A percentile compares a stretch with the other conserved stretches of the same genome.
phyloP scores from a whole-genome alignment of 2,329 filamentous ascomycete genomes.

The Juglanconis juglandina region DNA sequence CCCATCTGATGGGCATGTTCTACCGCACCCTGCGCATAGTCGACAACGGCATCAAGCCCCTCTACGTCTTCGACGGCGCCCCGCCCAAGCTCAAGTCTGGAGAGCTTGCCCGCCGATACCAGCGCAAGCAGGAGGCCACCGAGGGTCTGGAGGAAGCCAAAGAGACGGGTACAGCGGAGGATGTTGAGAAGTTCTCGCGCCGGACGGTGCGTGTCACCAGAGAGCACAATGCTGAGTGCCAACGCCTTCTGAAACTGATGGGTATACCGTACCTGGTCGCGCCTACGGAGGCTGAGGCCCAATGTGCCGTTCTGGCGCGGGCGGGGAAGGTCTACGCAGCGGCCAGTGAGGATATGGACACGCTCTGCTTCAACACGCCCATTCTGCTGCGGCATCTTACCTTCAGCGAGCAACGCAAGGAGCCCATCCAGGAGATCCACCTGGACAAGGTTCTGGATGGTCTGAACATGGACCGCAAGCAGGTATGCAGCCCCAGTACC shows the following conservation, averaged over 20 bases:
- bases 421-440: slow-evolving; percentile 94
- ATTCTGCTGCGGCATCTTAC: slow-evolving; percentile 90
- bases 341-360: slow-evolving; percentile 98
- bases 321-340: slow-evolving; percentile 96
- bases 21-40: slow-evolving; percentile 97
- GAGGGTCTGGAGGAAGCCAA: slow-evolving; percentile 92
- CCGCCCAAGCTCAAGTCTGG: slow-evolving; percentile 97
- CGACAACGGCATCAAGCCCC: slow-evolving; percentile 96
- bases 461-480: slow-evolving; percentile 79
- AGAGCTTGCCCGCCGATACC: slow-evolving; percentile 92
- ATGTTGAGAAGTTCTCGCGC: slow-evolving; percentile 96
- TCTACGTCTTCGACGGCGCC: slow-evolving; percentile 96
- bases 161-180: slow-evolving; percentile 92
- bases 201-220: slow-evolving; percentile 91
- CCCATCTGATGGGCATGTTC: slow-evolving; percentile 98
- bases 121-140: slow-evolving; percentile 87
- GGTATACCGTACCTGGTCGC: slow-evolving; percentile 93
- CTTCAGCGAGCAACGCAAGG: slow-evolving; percentile 95
- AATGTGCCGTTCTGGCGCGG: slow-evolving; percentile 84
- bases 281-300: slow-evolving; percentile 94
- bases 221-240: slow-evolving; percentile 95
- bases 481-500: slow-evolving; percentile 50
- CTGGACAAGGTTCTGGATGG: slow-evolving; percentile 83
- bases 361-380: slow-evolving; percentile 88
- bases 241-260: slow-evolving; percentile 88